phyloP scores from a whole-genome alignment of 2,329 filamentous ascomycete species.

The Trichoderma koningiopsis region DNA sequence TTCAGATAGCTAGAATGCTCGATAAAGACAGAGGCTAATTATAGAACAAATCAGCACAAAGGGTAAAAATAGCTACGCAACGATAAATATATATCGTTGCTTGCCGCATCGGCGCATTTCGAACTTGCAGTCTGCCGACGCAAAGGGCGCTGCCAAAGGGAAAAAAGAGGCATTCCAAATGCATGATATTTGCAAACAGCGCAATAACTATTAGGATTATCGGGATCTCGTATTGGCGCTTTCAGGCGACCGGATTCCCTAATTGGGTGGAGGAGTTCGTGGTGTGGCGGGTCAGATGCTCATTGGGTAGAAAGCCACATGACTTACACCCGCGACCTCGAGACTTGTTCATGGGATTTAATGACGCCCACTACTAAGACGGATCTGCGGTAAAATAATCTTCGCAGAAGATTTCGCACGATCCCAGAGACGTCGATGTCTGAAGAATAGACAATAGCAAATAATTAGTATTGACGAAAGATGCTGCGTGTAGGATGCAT shows the following conservation, averaged over 20 bases:
- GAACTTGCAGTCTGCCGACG: background rate
- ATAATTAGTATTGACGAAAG: background rate
- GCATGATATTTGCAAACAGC: background rate
- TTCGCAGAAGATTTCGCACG: background rate
- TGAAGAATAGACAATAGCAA: background rate
- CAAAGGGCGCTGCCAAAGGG: background rate
- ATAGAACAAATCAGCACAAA: background rate
- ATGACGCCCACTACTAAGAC: background rate
- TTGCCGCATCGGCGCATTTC: background rate
- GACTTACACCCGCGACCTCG: slow-evolving; percentile 24
- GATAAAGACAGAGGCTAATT: background rate
- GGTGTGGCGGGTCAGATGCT: slow-evolving; percentile 7
- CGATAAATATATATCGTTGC: background rate
- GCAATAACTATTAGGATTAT: background rate
- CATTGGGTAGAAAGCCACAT: slow-evolving; percentile 23
- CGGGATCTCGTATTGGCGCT: slow-evolving; percentile 4
- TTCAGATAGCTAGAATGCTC: background rate
- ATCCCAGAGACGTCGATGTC: background rate
- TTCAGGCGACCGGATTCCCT: background rate
- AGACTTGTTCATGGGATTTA: slow-evolving; percentile 21
- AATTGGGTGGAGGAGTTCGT: background rate
- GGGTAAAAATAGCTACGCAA: background rate
- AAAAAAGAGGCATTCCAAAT: background rate
- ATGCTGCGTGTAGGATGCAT: background rate
- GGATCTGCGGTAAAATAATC: background rate